phyloP scores from a whole-genome alignment of 2,329 filamentous ascomycete genomes.

The Penicillium polonicum region DNA sequence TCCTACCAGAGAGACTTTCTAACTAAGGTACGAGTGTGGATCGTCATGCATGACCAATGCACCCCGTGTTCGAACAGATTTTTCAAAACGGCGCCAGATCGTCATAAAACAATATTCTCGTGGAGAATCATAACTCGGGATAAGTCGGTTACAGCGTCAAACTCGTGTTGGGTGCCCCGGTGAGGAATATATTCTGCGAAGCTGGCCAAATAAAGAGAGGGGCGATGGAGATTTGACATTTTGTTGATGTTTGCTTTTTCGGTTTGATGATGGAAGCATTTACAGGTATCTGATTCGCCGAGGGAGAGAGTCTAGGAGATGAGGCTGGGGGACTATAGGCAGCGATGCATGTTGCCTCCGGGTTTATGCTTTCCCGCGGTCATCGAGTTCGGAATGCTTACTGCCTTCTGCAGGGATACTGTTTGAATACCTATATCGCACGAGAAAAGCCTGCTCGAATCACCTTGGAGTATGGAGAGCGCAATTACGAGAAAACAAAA shows the following conservation, averaged over 20 bases:
- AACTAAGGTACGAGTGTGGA: conserved; percentile 5
- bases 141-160: conserved; percentile 12
- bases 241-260: conserved; percentile 16
- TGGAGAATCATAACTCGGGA: not conserved
- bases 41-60: conserved; percentile 4
- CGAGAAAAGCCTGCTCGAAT: not conserved
- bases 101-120: not conserved
- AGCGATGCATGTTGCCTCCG: not conserved
- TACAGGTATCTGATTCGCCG: conserved; percentile 12
- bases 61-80: conserved; percentile 3
- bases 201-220: not conserved
- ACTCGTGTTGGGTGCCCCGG: not conserved
- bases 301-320: not conserved
- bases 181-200: not conserved
- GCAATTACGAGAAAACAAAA: not conserved
- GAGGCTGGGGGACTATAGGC: conserved; percentile 12
- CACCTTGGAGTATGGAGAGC: not conserved
- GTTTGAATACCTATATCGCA: not conserved
- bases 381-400: not conserved
- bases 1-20: not conserved
- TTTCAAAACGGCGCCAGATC: not conserved
- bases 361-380: not conserved
- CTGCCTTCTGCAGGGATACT: not conserved
- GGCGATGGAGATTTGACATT: conserved; percentile 1
- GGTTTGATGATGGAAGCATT: conserved; percentile 6